A percentile compares a stretch with the other conserved stretches of the same genome.
Conservation (phyloP, 1,284 basidiomycete genomes). For the Cystobasidium slooffiae region DNA sequence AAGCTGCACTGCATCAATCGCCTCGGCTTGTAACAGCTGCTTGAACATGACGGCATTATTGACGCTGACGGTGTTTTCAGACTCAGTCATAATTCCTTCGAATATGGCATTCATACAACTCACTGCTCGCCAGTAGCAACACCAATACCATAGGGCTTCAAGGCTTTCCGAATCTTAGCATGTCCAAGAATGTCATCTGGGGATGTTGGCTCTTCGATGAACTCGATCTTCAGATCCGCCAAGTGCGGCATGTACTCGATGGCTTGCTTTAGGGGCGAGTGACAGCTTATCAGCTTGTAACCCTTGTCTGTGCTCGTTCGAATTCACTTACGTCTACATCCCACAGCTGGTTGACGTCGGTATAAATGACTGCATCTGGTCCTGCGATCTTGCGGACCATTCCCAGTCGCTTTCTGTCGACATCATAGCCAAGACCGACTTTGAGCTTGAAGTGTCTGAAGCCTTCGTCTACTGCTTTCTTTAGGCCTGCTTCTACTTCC, state of each 20-base stretch:
- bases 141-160: conserved; percentile 78
- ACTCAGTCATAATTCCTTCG: background rate
- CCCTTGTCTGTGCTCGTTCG: background rate
- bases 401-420: conserved; percentile 82
- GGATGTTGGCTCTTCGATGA: conserved; percentile 96
- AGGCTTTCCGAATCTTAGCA: conserved; percentile 74
- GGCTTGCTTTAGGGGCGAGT: conserved; percentile 84
- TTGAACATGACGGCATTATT: conserved; percentile 78
- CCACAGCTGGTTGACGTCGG: conserved; percentile 23
- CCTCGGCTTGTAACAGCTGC: conserved; percentile 87
- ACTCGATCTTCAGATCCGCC: conserved; percentile 88
- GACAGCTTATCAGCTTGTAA: background rate
- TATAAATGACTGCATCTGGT: conserved; percentile 72
- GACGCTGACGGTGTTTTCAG: background rate
- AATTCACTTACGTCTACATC: conserved; percentile 15
- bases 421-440: conserved; percentile 79
- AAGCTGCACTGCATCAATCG: conserved; percentile 96
- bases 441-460: conserved; percentile 95
- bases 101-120: conserved; percentile 2
- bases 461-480: conserved; percentile 75
- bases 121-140: conserved; percentile 91
- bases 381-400: conserved; percentile 86
- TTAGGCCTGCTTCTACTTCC: conserved; percentile 12
- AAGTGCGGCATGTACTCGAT: conserved; percentile 87
- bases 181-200: conserved; percentile 80